A percentile compares a stretch with the other conserved stretches of the same genome.
Conservation (phyloP, 768 basidiomycete genomes). For the Russula olivacea region DNA sequence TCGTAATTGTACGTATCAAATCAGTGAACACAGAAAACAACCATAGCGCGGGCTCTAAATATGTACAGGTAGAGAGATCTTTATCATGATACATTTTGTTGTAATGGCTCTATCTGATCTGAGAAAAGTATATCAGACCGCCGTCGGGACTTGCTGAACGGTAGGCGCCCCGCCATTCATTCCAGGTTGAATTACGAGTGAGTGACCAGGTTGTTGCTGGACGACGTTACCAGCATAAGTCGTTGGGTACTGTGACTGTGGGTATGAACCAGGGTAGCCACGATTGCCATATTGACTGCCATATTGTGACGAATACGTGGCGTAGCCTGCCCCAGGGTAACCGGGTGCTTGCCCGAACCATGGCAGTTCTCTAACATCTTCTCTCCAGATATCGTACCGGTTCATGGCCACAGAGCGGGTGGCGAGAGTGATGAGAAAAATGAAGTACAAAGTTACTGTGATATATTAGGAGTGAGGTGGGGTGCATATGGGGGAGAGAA, state of each 20-base stretch:
- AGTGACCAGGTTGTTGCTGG: constrained; percentile 20
- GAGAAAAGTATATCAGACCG: not conserved
- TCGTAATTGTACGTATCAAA: not conserved
- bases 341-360: constrained; percentile 26
- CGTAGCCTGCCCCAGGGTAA: constrained; percentile 19
- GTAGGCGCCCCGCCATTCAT: constrained; percentile 10
- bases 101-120: not conserved
- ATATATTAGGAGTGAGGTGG: not conserved
- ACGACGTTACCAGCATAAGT: constrained; percentile 13
- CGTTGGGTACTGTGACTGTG: not conserved
- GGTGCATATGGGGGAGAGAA: not conserved
- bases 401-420: constrained; percentile 20
- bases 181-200: constrained; percentile 19
- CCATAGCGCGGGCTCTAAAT: not conserved
- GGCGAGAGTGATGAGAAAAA: constrained; percentile 19
- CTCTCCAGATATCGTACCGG: constrained; percentile 23
- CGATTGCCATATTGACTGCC: constrained; percentile 5
- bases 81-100: not conserved
- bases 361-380: constrained; percentile 20
- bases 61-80: not conserved
- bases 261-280: constrained; percentile 12
- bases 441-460: constrained; percentile 23
- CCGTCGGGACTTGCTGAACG: constrained; percentile 8
- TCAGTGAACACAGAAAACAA: not conserved
- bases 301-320: constrained; percentile 12